phyloP scores from a whole-genome alignment of 805 yeast genomes.

The Ogataea trehalophila region DNA sequence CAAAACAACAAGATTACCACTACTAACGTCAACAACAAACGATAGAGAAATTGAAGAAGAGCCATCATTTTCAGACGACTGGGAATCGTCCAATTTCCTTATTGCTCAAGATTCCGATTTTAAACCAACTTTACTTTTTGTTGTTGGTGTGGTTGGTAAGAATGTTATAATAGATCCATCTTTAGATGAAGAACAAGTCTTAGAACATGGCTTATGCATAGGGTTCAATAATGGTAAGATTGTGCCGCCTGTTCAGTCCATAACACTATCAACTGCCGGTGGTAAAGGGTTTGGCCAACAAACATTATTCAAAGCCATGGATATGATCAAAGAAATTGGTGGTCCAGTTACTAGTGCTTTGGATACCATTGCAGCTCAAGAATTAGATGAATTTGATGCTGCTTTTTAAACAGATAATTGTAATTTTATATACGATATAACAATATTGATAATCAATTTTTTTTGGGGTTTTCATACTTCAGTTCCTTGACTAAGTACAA shows the following conservation, averaged over 20 bases:
- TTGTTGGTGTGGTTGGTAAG: constrained; percentile 69
- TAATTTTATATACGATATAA: neutral
- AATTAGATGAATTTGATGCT: constrained; percentile 28
- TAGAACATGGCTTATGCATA: constrained; percentile 75
- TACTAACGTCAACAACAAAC: constrained; percentile 62
- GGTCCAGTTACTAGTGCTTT: constrained; percentile 55
- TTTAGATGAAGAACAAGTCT: constrained; percentile 79
- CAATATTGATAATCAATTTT: neutral
- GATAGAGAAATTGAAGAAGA: constrained; percentile 72
- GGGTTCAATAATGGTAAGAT: constrained; percentile 68
- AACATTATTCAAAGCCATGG: constrained; percentile 48
- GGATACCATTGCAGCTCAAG: constrained; percentile 40
- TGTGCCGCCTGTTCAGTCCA: constrained; percentile 66
- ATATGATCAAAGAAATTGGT: constrained; percentile 58
- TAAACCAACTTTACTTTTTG: constrained; percentile 72
- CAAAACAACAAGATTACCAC: constrained; percentile 71
- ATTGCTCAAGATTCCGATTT: constrained; percentile 35
- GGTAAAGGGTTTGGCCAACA: constrained; percentile 52
- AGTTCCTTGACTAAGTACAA: too few relatives aligned
- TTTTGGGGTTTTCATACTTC: too few relatives aligned
- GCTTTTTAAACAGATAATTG: constrained; percentile 13
- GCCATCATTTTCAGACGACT: constrained; percentile 89
- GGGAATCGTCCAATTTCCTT: constrained; percentile 53
- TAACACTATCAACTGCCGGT: constrained; percentile 49
- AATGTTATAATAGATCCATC: constrained; percentile 80